Evolutionary conservation across 305 asterid genomes (phyloP).

Genomic region (Fraxinus sp.): DNA sequence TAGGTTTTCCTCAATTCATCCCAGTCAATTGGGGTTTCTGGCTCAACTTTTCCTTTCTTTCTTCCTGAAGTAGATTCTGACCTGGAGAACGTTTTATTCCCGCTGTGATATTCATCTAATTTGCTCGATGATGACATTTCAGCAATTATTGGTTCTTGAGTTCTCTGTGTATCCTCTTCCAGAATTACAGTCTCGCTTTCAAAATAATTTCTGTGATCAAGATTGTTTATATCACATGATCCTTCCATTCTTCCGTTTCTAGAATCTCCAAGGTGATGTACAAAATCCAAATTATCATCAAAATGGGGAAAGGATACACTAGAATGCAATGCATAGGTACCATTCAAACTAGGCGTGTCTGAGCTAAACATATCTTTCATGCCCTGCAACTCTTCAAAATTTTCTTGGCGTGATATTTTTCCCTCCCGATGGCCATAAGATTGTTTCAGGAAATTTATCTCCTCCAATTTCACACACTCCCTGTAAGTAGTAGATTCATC

Average conservation of each 20-base stretch:
- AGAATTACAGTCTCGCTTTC: neutral
- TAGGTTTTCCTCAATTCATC: slow-evolving; percentile 38
- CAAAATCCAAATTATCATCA: neutral
- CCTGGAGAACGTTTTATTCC: neutral
- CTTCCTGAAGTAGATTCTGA: neutral
- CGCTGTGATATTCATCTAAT: slow-evolving; percentile 6
- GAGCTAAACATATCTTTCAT: neutral
- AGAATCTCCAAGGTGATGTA: neutral
- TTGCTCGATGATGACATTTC: slow-evolving; percentile 4
- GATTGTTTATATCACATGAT: slow-evolving; percentile 1
- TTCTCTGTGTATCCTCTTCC: neutral
- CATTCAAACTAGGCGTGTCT: neutral
- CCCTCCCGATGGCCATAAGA: neutral
- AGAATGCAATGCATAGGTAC: neutral
- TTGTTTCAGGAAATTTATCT: neutral
- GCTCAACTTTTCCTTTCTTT: slow-evolving; percentile 14
- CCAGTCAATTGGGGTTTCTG: slow-evolving; percentile 39
- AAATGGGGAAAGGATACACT: neutral
- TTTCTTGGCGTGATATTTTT: neutral
- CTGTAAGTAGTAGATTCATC: neutral
- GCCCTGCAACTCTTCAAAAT: neutral
- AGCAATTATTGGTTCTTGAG: neutral
- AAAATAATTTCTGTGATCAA: neutral
- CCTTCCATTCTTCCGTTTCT: neutral
- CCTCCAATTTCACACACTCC: neutral